These are phyloP conservation scores for Eragrostis curvula DNA, from an alignment of 176 grass and related monocot species.

Conservation along the genomic window DNA sequence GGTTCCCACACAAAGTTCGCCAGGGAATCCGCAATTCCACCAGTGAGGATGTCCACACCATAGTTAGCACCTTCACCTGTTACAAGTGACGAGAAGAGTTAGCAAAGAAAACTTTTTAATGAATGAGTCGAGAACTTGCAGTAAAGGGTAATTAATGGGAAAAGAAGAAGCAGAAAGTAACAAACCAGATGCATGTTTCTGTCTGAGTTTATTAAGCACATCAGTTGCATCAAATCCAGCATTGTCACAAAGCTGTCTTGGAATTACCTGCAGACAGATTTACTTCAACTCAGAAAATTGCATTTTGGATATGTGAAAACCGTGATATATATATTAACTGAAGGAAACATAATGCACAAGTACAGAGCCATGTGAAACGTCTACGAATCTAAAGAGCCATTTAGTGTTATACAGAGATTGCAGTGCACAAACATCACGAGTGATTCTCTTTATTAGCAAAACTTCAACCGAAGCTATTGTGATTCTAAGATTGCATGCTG, in stretches of 20 bases:
- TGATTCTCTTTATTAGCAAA: not conserved
- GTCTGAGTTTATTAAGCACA: slow-evolving; percentile 71
- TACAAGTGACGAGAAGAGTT: not conserved
- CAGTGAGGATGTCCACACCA: slow-evolving; percentile 73
- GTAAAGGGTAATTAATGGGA: not conserved
- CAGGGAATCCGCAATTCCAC: slow-evolving; percentile 91
- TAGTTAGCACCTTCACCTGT: slow-evolving; percentile 73
- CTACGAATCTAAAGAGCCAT: not conserved
- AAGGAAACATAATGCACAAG: not conserved
- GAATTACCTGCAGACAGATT: slow-evolving; percentile 53
- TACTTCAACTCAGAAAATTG: not conserved
- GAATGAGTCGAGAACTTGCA: not conserved
- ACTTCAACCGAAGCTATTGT: not conserved
- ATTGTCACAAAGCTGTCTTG: slow-evolving; percentile 74
- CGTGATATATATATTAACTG: not conserved
- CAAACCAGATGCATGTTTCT: slow-evolving; percentile 76
- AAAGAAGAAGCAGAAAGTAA: slow-evolving; percentile 14
- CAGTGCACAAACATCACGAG: not conserved
- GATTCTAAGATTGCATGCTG: not conserved
- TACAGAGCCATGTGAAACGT: not conserved
- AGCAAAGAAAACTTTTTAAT: not conserved
- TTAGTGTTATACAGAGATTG: not conserved
- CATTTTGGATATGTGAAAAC: not conserved
- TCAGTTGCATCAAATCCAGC: slow-evolving; percentile 80
- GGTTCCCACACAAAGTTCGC: slow-evolving; percentile 99